phyloP scores from a whole-genome alignment of 768 basidiomycete species.

The Phylloporus rhodoxanthus region DNA sequence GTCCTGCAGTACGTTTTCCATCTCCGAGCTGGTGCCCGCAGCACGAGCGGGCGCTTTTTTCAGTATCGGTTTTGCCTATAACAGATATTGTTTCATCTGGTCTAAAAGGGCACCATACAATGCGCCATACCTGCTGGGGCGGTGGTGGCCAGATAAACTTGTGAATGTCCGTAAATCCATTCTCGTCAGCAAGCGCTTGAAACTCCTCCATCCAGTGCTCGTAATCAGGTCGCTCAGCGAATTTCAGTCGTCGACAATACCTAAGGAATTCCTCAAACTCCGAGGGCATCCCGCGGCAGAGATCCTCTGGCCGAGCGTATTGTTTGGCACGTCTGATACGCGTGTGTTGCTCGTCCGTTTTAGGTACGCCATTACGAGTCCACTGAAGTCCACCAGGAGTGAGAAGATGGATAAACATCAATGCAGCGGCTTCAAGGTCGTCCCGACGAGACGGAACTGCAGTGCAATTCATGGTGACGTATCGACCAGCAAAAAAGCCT shows the following conservation, averaged over 20 bases:
- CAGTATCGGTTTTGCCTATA: constrained; percentile 29
- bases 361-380: constrained; percentile 79
- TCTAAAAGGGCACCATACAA: background rate
- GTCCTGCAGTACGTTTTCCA: constrained; percentile 53
- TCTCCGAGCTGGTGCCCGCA: constrained; percentile 34
- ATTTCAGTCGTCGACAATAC: constrained; percentile 65
- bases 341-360: constrained; percentile 57
- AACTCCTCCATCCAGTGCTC: constrained; percentile 60
- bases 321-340: constrained; percentile 61
- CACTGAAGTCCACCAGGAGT: constrained; percentile 71
- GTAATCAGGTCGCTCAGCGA: constrained; percentile 67
- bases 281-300: constrained; percentile 62
- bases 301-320: constrained; percentile 52
- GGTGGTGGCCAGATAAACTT: constrained; percentile 72
- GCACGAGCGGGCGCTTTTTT: constrained; percentile 13
- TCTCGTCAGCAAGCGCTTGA: constrained; percentile 50
- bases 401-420: constrained; percentile 77
- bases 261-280: constrained; percentile 74
- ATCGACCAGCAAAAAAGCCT: constrained; percentile 11
- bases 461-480: constrained; percentile 17
- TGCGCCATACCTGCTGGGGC: constrained; percentile 27
- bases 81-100: constrained; percentile 1
- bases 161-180: constrained; percentile 53
- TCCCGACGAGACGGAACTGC: constrained; percentile 74
- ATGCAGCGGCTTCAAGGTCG: constrained; percentile 69